Conservation (phyloP, 2,329 filamentous ascomycete genomes). For the Lecanicillium sp. region DNA sequence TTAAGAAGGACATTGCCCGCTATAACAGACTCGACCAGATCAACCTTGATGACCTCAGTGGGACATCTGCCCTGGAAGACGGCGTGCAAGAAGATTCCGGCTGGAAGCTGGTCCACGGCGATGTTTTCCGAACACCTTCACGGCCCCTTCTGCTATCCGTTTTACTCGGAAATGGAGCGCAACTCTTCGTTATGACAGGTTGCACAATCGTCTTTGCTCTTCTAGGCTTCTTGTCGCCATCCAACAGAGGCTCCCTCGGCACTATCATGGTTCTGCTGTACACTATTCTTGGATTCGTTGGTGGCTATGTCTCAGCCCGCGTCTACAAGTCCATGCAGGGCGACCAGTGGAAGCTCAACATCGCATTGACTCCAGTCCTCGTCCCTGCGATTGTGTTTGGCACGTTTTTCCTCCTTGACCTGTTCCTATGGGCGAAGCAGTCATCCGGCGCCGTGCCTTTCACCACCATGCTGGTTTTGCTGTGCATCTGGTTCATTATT, state of each 20-base stretch:
- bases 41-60: conserved; percentile 80
- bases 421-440: conserved; percentile 91
- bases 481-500: conserved; percentile 95
- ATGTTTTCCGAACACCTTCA: conserved; percentile 86
- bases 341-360: conserved; percentile 91
- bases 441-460: conserved; percentile 94
- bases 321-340: conserved; percentile 94
- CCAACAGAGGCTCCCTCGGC: conserved; percentile 87
- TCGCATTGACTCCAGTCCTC: conserved; percentile 76
- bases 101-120: conserved; percentile 96
- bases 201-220: conserved; percentile 90
- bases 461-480: conserved; percentile 89
- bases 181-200: conserved; percentile 96
- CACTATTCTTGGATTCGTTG: conserved; percentile 84
- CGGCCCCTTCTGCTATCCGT: conserved; percentile 79
- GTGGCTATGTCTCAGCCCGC: conserved; percentile 81
- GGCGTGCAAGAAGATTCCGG: conserved; percentile 96
- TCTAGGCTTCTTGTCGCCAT: conserved; percentile 89
- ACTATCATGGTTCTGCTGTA: conserved; percentile 92
- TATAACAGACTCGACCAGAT: conserved; percentile 94
- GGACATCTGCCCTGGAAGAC: conserved; percentile 73
- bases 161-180: conserved; percentile 85
- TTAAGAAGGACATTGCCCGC: conserved; percentile 90
- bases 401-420: conserved; percentile 86
- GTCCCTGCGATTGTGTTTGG: conserved; percentile 81